A percentile compares a stretch with the other conserved stretches of the same genome.
These are phyloP conservation scores for Penicillium ucsense DNA, from an alignment of 495 filamentous ascomycete genomes.

Conservation along the genomic window DNA sequence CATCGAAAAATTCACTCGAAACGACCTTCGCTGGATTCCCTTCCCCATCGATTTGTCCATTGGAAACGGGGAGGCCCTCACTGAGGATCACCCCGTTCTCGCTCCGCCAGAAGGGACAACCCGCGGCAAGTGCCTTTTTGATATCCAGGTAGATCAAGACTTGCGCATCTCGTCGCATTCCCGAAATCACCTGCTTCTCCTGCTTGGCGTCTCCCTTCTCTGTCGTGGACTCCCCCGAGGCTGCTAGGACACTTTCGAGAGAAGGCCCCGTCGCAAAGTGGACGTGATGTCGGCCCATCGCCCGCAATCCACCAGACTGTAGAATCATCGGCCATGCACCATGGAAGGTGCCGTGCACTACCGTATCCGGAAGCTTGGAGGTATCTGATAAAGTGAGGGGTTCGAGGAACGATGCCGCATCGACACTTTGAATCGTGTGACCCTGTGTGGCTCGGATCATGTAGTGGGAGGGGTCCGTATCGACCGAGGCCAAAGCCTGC, in stretches of 20 bases:
- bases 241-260: conserved; percentile 18
- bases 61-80: conserved; percentile 27
- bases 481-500: conserved; percentile 20
- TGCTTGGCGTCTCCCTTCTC: conserved; percentile 2
- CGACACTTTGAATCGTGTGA: conserved; percentile 56
- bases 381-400: conserved; percentile 44
- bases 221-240: conserved; percentile 7
- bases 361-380: conserved; percentile 47
- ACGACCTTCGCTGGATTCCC: conserved; percentile 21
- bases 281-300: conserved; percentile 76
- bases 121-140: conserved; percentile 48
- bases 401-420: conserved; percentile 55
- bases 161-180: conserved; percentile 74
- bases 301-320: conserved; percentile 59
- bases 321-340: conserved; percentile 65
- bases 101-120: conserved; percentile 73
- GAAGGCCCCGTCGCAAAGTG: conserved; percentile 73
- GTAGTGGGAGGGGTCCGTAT: conserved; percentile 52
- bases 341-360: conserved; percentile 84
- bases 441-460: conserved; percentile 94
- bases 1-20: conserved; percentile 33
- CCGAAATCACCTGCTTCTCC: conserved; percentile 54
- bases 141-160: conserved; percentile 76
- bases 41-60: conserved; percentile 3
- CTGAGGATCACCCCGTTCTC: conserved; percentile 69